Conservation (phyloP, 805 yeast species). For the Tetrapisispora taiwanensis region DNA sequence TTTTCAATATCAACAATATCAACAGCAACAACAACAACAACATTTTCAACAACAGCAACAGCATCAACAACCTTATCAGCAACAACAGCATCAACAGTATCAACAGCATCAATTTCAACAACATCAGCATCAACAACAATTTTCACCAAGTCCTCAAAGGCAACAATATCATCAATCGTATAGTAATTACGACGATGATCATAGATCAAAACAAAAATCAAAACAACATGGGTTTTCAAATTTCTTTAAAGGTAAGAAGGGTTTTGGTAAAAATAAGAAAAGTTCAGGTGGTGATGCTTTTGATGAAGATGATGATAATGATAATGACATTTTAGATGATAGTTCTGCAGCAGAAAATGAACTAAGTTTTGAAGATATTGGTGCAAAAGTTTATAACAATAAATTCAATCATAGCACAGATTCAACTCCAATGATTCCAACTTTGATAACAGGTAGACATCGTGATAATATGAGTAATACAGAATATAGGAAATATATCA, state of each 20-base stretch:
- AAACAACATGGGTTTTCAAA: slow-evolving; percentile 17
- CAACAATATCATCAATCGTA: not conserved
- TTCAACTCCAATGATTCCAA: slow-evolving; percentile 69
- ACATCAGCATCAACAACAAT: slow-evolving; percentile 9
- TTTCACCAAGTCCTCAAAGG: slow-evolving; percentile 1
- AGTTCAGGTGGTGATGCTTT: slow-evolving; percentile 25
- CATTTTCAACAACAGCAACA: slow-evolving; percentile 3
- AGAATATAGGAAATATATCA: slow-evolving; percentile 61
- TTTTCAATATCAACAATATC: not conserved
- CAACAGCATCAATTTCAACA: slow-evolving; percentile 5
- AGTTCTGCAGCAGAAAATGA: slow-evolving; percentile 24
- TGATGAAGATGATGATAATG: slow-evolving; percentile 34
- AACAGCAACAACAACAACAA: slow-evolving; percentile 6
- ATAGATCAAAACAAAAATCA: not conserved
- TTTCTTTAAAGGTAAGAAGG: slow-evolving; percentile 16
- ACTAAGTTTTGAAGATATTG: slow-evolving; percentile 54
- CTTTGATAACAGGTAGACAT: slow-evolving; percentile 34
- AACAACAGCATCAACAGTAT: slow-evolving; percentile 6
- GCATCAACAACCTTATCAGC: slow-evolving; percentile 3
- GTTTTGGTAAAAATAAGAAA: not conserved
- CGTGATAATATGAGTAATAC: slow-evolving; percentile 35
- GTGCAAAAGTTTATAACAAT: slow-evolving; percentile 49
- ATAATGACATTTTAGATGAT: slow-evolving; percentile 30
- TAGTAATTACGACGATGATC: not conserved
- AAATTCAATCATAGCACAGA: slow-evolving; percentile 45